These are phyloP conservation scores for Pichia sp. DNA, from an alignment of 1,139 yeast genomes.

Conservation along the genomic window DNA sequence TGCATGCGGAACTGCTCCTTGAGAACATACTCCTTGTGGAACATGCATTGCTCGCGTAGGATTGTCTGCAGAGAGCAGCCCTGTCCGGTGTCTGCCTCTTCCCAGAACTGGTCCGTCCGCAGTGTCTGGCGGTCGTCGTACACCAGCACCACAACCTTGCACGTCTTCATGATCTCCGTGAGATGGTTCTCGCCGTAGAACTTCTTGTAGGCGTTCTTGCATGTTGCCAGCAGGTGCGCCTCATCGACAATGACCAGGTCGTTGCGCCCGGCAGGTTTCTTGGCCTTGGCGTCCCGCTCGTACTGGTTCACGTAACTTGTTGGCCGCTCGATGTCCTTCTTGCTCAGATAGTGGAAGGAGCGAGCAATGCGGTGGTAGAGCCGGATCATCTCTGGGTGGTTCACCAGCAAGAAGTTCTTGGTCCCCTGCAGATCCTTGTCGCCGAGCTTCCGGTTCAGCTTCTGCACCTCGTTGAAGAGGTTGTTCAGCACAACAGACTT, in stretches of 20 bases:
- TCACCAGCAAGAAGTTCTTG: conserved; percentile 37
- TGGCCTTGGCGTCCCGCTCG: conserved; percentile 18
- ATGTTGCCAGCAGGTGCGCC: conserved; percentile 39
- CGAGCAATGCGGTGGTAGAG: conserved; percentile 37
- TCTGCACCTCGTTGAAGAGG: conserved; percentile 36
- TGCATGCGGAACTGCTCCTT: conserved; percentile 39
- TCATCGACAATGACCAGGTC: conserved; percentile 41
- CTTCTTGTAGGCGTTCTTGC: conserved; percentile 40
- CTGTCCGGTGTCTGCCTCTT: conserved; percentile 17
- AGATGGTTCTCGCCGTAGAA: conserved; percentile 40
- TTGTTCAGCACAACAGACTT: conserved; percentile 32
- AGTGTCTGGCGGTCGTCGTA: conserved; percentile 41
- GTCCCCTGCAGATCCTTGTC: conserved; percentile 27
- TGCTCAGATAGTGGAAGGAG: conserved; percentile 34
- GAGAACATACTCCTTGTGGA: conserved; percentile 16
- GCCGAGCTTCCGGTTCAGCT: conserved; percentile 21
- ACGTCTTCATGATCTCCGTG: conserved; percentile 35
- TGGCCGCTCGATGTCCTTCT: conserved; percentile 39
- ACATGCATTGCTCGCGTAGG: background rate
- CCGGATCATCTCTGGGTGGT: conserved; percentile 44
- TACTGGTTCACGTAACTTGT: conserved; percentile 38
- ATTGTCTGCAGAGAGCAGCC: conserved; percentile 1
- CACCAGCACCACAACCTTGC: conserved; percentile 37
- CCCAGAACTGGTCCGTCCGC: conserved; percentile 43
- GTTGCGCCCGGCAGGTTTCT: conserved; percentile 13